Conservation (phyloP, 2,329 filamentous ascomycete species). For the Hypomyces perniciosus region DNA sequence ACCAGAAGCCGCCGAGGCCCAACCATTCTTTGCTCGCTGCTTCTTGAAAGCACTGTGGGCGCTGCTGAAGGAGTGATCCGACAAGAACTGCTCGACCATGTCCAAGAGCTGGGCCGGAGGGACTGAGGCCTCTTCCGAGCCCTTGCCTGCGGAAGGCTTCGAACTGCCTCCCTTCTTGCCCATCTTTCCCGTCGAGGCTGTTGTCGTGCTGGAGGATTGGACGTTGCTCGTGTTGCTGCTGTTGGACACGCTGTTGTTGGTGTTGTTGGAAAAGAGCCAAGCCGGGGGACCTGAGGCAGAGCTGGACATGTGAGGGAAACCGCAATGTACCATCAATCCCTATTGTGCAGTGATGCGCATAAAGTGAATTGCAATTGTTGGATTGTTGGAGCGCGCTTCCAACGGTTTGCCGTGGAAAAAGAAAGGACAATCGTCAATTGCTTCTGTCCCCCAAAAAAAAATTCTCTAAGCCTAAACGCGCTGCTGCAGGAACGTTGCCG, state of each 20-base stretch:
- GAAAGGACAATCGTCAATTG: background rate
- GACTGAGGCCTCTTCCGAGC: slow-evolving; percentile 7
- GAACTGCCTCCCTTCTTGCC: slow-evolving; percentile 27
- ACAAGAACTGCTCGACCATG: slow-evolving; percentile 61
- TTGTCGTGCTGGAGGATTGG: slow-evolving; percentile 17
- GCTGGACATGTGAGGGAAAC: slow-evolving; percentile 6
- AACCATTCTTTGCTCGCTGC: slow-evolving; percentile 52
- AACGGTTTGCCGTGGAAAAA: background rate
- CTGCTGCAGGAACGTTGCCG: slow-evolving; percentile 5
- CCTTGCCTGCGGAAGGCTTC: slow-evolving; percentile 17
- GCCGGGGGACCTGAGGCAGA: slow-evolving; percentile 25
- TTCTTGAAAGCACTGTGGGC: slow-evolving; percentile 58
- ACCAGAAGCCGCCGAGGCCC: slow-evolving; percentile 28
- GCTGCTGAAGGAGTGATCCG: slow-evolving; percentile 56
- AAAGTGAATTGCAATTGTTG: background rate
- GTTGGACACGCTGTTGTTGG: slow-evolving; percentile 12
- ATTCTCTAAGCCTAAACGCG: background rate
- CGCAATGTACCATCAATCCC: background rate
- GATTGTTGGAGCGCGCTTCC: background rate
- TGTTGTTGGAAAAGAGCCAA: slow-evolving; percentile 41
- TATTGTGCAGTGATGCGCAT: background rate
- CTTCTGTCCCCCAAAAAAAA: background rate
- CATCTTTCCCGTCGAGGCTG: slow-evolving; percentile 23
- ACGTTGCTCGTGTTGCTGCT: slow-evolving; percentile 7
- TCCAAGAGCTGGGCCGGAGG: slow-evolving; percentile 59